Base-by-base conservation (phyloP, 177 flowering plant genomes). In the Telopea speciosissima region DNA sequence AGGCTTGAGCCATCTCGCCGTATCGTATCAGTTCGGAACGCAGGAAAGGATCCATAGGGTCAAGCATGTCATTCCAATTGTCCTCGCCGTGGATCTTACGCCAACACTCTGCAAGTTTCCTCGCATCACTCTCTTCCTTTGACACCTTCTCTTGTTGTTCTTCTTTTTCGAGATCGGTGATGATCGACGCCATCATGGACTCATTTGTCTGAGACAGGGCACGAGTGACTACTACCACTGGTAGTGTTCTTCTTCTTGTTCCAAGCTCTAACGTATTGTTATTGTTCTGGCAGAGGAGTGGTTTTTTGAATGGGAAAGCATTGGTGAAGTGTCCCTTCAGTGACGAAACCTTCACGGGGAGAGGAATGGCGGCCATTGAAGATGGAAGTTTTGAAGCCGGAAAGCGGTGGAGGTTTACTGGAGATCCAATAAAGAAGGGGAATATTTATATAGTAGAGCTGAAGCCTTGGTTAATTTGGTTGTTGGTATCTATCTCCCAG, bases 1-100 rank as follows among this genome's bases (percentile, higher is more conserved):
- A 88, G 1, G 96, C 86, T 70, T 91, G 97, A 0, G 93, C 92
- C 87, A 90, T 82, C 59, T 93, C 97, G 0, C 98, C 97, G 75
- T 90, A 89, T 36, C 92, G 82, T 72, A 91, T 87, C 4, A 93
- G 77, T 75, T 91, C 98, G 1, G 82, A 45, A 3, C 97, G 80
- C 0, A 91, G 69, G n/a, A 84, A 74, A 0, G 89, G 86, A 72
- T 88, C 82, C 79, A 93, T 81, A 0, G 98, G 97, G 44, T 93
- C 97, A 8, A 90, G 82, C 75, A 91, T 1, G 24, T 92, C 91
- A 0, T 28, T 80, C 96, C 92, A 92, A 25, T 89, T 88, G 44
- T 89, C 81, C 31, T 75, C 64, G 0, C 97, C 97, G 40, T 83
- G 86, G 65, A 91, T 78, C 65, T 82, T 81, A 2, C 81, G 73